A percentile compares a stretch with the other conserved stretches of the same genome.
Evolutionary conservation across 2,329 filamentous ascomycete genomes (phyloP).

Genomic region (Mariannaea sp.): DNA sequence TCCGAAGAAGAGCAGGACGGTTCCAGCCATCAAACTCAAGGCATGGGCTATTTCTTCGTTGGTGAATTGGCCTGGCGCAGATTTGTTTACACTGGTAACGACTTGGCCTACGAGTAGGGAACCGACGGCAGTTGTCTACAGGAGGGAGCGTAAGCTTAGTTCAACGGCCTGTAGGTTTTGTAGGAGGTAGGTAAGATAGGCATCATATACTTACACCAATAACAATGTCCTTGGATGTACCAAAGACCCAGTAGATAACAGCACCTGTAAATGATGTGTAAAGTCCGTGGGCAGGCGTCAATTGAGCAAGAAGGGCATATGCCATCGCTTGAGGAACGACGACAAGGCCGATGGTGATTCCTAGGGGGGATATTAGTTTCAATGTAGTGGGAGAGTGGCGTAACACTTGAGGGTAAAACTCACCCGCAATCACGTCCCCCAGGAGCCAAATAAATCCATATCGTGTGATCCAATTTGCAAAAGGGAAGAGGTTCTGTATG

Average conservation of each 20-base stretch:
- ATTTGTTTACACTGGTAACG: constrained; percentile 44
- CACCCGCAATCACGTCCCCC: constrained; percentile 75
- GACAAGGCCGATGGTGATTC: constrained; percentile 61
- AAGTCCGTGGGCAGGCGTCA: constrained; percentile 72
- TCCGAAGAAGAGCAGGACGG: constrained; percentile 51
- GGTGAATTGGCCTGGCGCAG: constrained; percentile 42
- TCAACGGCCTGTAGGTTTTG: too few relatives aligned
- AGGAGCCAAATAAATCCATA: constrained; percentile 76
- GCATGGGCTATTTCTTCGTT: constrained; percentile 50
- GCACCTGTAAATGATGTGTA: constrained; percentile 86
- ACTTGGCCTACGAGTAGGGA: constrained; percentile 57
- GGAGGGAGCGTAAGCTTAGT: too few relatives aligned
- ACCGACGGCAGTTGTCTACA: constrained; percentile 60
- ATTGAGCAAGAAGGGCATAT: constrained; percentile 72
- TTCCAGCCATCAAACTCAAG: constrained; percentile 52
- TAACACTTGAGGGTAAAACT: constrained; percentile 3
- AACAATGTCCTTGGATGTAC: constrained; percentile 83
- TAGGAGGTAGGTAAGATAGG: too few relatives aligned
- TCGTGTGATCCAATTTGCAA: constrained; percentile 68
- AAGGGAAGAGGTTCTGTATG: constrained; percentile 62
- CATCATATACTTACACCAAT: constrained; percentile 67
- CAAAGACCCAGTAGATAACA: constrained; percentile 81
- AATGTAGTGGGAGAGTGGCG: neutral
- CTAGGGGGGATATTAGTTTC: constrained; percentile 20
- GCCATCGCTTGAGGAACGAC: constrained; percentile 83